Conservation (phyloP, 2,329 filamentous ascomycete genomes). For the Penicillium nordicum region DNA sequence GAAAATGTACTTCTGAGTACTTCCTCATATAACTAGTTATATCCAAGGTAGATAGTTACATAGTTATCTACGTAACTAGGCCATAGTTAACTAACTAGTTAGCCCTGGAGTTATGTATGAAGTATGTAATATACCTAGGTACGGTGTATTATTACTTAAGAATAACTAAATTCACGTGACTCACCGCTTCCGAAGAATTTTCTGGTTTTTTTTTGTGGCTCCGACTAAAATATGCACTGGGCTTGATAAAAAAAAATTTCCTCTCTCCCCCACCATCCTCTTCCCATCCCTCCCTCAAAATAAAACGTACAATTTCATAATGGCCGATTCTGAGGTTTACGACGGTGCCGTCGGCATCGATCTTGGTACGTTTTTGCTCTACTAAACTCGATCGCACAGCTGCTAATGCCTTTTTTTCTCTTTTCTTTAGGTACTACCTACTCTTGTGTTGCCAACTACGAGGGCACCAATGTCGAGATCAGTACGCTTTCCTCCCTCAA, state of each 20-base stretch:
- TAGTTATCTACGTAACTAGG: too few relatives aligned
- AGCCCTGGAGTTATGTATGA: too few relatives aligned
- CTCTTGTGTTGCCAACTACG: constrained; percentile 99
- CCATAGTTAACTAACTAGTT: too few relatives aligned
- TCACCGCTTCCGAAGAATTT: constrained; percentile 26
- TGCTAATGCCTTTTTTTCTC: constrained; percentile 9
- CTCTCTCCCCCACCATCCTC: constrained; percentile 25
- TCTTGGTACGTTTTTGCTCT: constrained; percentile 70
- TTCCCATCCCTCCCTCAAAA: constrained; percentile 19
- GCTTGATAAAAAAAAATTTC: constrained; percentile 29
- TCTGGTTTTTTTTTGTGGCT: constrained; percentile 25
- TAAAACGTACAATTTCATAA: constrained; percentile 22
- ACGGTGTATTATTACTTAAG: not conserved
- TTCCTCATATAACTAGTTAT: too few relatives aligned
- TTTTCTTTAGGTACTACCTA: constrained; percentile 82
- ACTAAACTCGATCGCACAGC: constrained; percentile 3
- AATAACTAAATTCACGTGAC: constrained; percentile 17
- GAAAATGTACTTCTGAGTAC: too few relatives aligned
- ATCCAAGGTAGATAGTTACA: too few relatives aligned
- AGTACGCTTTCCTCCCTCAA: constrained; percentile 53
- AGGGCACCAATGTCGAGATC: constrained; percentile 99
- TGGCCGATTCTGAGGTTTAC: constrained; percentile 59
- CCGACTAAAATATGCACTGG: constrained; percentile 16
- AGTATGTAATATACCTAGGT: too few relatives aligned
- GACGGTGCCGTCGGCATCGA: constrained; percentile 99